Evolutionary conservation across 2,329 filamentous ascomycete species (phyloP), one percentile per base, ranked within the genome.

Genomic region (Colletotrichum sp.): DNA sequence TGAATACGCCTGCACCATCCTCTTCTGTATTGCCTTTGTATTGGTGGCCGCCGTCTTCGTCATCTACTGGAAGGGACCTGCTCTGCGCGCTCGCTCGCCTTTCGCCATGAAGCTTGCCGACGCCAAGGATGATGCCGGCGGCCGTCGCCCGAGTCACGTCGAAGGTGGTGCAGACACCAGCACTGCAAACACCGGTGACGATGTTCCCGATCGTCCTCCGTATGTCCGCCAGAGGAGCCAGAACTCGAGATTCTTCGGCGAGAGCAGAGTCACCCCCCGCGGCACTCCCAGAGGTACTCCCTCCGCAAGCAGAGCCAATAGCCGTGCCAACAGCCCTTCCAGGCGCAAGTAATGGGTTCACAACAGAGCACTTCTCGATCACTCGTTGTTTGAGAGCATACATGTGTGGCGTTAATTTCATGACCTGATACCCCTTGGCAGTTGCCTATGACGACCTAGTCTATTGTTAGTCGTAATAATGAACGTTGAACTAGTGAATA

Each of bases 51-150:
- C 92, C 0, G 91, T 94, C 8, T 94, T 94, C 77, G 86, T 91
- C 63, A 92, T 94, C 77, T 94, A 94, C 86, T 92, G 88, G 87
- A 90, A 91, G 71, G 93, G 93, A 0, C 92, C 92, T 0, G 77
- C 78, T 0, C 87, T 95, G 18, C 90, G 93, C 52, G 88, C 89
- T 74, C 85, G 89, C 3, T 94, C 92, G 15, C 89, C 90, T 0
- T 94, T 94, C 79, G 93, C 93, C 0, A 91, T 94, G 83, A 89
- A 89, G 55, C 85, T 95, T 4, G 90, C 90, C 13, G 84, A 85
- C 21, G 88, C 83, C 16, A 82, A 84, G 0, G 65, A 76, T 0
- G 78, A 79, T 18, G 34, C n/a, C 6, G 73, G 70, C 1, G 70
- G 57, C 7, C 73, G 57, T 15, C 55, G 63, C 15, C 21, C 55